Base-by-base conservation (phyloP, 2,329 filamentous ascomycete genomes). In the Phyllosticta citriasiana region DNA sequence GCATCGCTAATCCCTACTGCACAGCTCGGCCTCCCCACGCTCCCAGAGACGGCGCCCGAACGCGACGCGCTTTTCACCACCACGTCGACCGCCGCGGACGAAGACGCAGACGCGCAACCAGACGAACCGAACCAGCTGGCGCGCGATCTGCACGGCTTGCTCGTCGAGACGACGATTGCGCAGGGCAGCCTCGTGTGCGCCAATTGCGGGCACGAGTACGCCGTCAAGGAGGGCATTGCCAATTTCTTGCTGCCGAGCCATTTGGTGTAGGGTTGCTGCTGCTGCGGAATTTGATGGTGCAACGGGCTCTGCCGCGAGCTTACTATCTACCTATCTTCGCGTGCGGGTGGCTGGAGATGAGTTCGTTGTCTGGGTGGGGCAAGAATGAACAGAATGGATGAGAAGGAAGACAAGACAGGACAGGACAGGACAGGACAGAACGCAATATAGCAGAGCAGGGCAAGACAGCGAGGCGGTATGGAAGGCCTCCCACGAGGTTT, bases 221-320 rank as follows among this genome's bases (percentile, higher is more conserved):
- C 86, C 63, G 87, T 99, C 65, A 92, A 94, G 72, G 93, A 99
- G 76, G 94, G 94, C 4, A 96, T 97, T 73, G 91, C 91, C 63
- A 97, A 97, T 75, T 99, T 99, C 70, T 77, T 99, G 71, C 77
- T 99, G 67, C 94, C 94, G 12, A 94, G 88, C 69, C 94, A 99
- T 78, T 77, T 99, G 74, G 94, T 92, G 35, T 83, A 72, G 78
- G 62, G 6, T 30, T 30, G 19, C 19, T 22, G 19, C 19, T 30
- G 27, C 27, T 30, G 27, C 6, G 4, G 27, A 30, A 5, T 8
- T 0, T 30, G 27, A 30, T 22, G 19, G 19, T 22, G 19, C 19
- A 22, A 22, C 19, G 19, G 19, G 19, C 19, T 22, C 19, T 22
- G 19, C 19, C 2, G 19, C 19, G 19, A 22, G 19, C 19, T 22